Evolutionary conservation across 441 rosid genomes (phyloP).

Genomic region (Melastoma candidum): DNA sequence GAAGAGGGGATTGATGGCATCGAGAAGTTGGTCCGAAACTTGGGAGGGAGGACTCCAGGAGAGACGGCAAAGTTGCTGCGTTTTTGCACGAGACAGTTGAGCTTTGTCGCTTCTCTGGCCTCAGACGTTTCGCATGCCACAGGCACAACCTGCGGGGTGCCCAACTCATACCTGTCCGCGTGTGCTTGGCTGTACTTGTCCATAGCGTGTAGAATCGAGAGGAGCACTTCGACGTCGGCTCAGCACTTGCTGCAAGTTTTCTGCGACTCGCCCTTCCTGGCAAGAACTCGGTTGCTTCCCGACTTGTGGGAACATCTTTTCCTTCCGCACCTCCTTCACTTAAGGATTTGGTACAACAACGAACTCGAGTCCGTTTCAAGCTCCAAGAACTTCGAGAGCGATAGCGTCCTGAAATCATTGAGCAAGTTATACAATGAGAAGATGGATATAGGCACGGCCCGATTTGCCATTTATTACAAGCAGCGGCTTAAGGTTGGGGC

Average conservation of each 20-base stretch:
- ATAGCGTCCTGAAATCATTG: conserved; percentile 25
- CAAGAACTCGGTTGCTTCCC: conserved; percentile 49
- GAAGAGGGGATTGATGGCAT: conserved; percentile 31
- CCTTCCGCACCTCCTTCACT: conserved; percentile 62
- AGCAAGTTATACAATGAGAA: conserved; percentile 32
- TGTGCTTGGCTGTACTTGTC: conserved; percentile 50
- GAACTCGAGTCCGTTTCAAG: conserved; percentile 34
- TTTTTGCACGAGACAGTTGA: conserved; percentile 29
- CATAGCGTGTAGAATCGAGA: conserved; percentile 44
- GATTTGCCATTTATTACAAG: conserved; percentile 40
- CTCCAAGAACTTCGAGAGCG: conserved; percentile 16
- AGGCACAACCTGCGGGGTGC: conserved; percentile 34
- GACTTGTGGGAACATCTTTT: conserved; percentile 63
- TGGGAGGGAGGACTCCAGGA: conserved; percentile 16
- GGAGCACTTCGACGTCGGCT: conserved; percentile 37
- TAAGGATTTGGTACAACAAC: conserved; percentile 45
- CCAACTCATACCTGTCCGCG: conserved; percentile 44
- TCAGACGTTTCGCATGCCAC: conserved; percentile 21
- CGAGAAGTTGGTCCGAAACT: conserved; percentile 26
- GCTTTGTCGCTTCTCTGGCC: conserved; percentile 35
- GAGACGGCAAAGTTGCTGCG: conserved; percentile 15
- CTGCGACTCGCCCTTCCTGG: conserved; percentile 41
- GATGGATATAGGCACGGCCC: conserved; percentile 41
- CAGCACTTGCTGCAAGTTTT: conserved; percentile 50
- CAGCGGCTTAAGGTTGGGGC: conserved; percentile 48